Percentiles rank a stretch among this genome's conserved stretches.
phyloP scores from a whole-genome alignment of 495 filamentous ascomycete species.

The Xylaria flabelliformis region DNA sequence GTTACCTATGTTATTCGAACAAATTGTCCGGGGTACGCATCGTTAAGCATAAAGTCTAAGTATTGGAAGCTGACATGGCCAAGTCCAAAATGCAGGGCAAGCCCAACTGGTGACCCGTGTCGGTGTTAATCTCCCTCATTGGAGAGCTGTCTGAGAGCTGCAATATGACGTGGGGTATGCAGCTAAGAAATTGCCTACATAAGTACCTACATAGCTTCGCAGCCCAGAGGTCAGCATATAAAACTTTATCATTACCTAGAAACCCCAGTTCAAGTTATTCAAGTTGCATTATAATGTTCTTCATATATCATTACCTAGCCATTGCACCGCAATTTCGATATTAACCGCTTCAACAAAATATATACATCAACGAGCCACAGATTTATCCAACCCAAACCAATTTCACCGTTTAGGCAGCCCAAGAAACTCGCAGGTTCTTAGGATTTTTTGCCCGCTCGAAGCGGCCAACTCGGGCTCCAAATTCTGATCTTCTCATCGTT shows the following conservation, averaged over 20 bases:
- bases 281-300: not conserved
- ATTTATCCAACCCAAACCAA: not conserved
- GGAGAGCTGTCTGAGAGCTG: constrained; percentile 30
- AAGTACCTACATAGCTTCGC: not conserved
- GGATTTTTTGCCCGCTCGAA: constrained; percentile 28
- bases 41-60: not conserved
- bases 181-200: not conserved
- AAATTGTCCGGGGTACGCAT: not conserved
- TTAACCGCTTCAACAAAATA: not conserved
- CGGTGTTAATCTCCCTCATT: constrained; percentile 13
- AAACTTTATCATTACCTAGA: too few relatives aligned
- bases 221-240: too few relatives aligned
- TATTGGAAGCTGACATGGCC: constrained; percentile 5
- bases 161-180: constrained; percentile 40
- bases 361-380: not conserved
- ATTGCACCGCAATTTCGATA: not conserved
- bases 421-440: constrained; percentile 41
- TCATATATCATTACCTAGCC: constrained; percentile 4
- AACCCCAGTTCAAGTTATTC: not conserved
- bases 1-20: not conserved
- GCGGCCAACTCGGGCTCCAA: constrained; percentile 29
- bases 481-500: constrained; percentile 32
- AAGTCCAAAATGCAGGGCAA: not conserved
- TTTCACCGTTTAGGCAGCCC: constrained; percentile 33
- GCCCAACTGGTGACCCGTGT: constrained; percentile 7